phyloP scores from a whole-genome alignment of 352 stramenopile genomes.

The Globisporangium spinosum region DNA sequence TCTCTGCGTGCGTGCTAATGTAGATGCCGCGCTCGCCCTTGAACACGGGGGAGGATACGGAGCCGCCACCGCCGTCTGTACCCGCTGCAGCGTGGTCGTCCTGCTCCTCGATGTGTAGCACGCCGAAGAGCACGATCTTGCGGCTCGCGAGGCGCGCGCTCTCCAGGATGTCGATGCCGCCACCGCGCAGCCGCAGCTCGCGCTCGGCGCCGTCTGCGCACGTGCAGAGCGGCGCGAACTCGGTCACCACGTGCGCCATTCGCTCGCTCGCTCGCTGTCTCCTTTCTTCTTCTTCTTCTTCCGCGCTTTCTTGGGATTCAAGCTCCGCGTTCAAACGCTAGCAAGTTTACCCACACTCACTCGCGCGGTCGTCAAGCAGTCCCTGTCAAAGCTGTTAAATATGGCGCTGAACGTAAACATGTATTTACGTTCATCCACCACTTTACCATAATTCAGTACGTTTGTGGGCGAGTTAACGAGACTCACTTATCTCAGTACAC shows the following conservation, averaged over 20 bases:
- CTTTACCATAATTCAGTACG: no score
- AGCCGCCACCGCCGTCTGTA: neutral
- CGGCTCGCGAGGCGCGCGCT: slow-evolving; percentile 35
- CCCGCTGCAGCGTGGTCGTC: neutral
- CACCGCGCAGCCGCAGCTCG: slow-evolving; percentile 40
- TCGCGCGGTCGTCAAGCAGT: no score
- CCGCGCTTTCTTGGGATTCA: neutral
- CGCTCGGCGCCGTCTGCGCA: slow-evolving; percentile 18
- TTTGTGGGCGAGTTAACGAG: no score
- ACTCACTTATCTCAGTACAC: no score
- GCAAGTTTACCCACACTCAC: no score
- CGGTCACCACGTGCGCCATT: slow-evolving; percentile 7
- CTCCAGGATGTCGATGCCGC: slow-evolving; percentile 48
- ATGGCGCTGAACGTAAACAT: no score
- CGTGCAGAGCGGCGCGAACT: slow-evolving; percentile 64
- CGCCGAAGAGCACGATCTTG: slow-evolving; percentile 54
- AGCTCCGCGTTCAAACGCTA: neutral
- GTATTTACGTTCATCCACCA: no score
- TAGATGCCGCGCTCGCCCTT: slow-evolving; percentile 47
- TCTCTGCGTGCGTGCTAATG: slow-evolving; percentile 40
- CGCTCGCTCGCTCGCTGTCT: neutral
- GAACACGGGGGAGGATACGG: neutral
- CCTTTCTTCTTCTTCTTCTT: neutral
- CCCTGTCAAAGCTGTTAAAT: no score
- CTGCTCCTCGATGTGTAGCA: slow-evolving; percentile 38